phyloP scores from a whole-genome alignment of 768 basidiomycete species.

The Russula abietina region DNA sequence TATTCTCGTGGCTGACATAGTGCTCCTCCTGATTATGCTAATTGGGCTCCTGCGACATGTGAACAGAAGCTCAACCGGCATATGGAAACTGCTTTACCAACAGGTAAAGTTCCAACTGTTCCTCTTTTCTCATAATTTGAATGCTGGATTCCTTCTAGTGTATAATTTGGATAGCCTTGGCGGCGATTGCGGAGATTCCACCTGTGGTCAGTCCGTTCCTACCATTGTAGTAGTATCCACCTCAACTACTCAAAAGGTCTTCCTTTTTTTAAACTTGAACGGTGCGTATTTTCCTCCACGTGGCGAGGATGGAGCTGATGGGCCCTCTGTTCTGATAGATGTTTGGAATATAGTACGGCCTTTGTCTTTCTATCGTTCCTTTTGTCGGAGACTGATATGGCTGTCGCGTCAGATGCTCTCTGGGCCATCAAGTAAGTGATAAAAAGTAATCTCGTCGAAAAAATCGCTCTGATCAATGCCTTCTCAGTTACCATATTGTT shows the following conservation, averaged over 20 bases:
- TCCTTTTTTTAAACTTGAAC: constrained; percentile 10
- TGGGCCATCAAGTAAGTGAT: not conserved
- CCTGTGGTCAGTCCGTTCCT: not conserved
- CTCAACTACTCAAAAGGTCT: not conserved
- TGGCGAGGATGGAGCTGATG: not conserved
- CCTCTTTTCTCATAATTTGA: not conserved
- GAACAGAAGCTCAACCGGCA: not conserved
- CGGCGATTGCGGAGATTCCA: not conserved
- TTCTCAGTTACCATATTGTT: constrained; percentile 5
- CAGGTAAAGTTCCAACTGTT: not conserved
- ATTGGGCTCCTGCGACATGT: constrained; percentile 4
- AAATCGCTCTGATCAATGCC: not conserved
- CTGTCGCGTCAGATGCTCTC: constrained; percentile 5
- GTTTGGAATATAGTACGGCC: constrained; percentile 9
- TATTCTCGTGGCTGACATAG: not conserved
- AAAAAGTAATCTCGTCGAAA: not conserved
- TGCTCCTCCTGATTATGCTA: constrained; percentile 1
- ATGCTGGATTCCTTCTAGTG: not conserved
- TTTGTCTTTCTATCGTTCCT: not conserved
- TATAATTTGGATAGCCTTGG: constrained; percentile 10
- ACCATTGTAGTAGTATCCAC: too few species aligned
- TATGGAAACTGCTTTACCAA: constrained; percentile 18
- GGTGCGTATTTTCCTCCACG: not conserved
- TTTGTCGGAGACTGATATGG: not conserved
- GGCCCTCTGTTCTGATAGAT: not conserved